Conservation (phyloP, 345 rosid species). For the Trapa bicornis region DNA sequence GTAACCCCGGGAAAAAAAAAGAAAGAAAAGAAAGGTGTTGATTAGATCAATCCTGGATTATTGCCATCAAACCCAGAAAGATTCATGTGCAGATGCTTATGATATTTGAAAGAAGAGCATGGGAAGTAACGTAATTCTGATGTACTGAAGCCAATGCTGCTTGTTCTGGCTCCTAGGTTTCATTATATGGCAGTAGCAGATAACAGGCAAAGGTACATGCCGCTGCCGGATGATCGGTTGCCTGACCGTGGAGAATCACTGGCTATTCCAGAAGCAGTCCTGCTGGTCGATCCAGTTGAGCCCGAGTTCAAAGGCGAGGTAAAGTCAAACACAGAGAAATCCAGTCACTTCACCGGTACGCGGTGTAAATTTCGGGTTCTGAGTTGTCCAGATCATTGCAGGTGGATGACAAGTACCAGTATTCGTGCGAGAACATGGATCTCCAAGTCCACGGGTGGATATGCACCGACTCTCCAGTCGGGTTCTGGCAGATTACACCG, state of each 20-base stretch:
- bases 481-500: constrained; percentile 75
- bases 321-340: not conserved
- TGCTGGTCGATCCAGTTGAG: constrained; percentile 64
- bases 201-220: constrained; percentile 65
- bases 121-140: not conserved
- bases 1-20: too few species aligned
- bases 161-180: constrained; percentile 29
- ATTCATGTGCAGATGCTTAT: not conserved
- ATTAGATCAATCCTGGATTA: not conserved
- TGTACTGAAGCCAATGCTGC: not conserved
- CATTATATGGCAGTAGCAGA: constrained; percentile 63
- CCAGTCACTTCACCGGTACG: not conserved
- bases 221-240: constrained; percentile 60
- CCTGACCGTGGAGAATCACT: constrained; percentile 37
- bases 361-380: not conserved
- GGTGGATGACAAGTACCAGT: constrained; percentile 91
- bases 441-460: constrained; percentile 81
- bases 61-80: not conserved
- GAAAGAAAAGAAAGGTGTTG: not conserved
- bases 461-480: constrained; percentile 34
- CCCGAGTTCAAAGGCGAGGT: constrained; percentile 79
- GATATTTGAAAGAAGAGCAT: not conserved
- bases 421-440: constrained; percentile 71
- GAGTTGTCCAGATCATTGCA: constrained; percentile 5
- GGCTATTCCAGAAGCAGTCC: constrained; percentile 71